phyloP scores from a whole-genome alignment of 345 rosid species.

The Combretum micranthum region DNA sequence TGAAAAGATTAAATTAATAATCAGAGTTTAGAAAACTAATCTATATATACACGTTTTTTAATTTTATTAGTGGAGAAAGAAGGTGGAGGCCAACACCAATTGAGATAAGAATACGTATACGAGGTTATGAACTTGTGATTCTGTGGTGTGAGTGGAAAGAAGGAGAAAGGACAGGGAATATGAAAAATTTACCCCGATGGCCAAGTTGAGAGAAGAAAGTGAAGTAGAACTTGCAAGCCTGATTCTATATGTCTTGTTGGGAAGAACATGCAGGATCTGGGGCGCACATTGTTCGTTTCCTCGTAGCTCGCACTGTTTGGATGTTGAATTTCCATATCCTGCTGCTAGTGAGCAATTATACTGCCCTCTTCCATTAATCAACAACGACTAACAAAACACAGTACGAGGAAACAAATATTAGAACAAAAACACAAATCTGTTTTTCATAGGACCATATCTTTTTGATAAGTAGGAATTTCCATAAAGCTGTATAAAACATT shows the following conservation, averaged over 20 bases:
- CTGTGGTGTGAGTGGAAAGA: not conserved
- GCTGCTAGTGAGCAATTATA: slow-evolving; percentile 73
- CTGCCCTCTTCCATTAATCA: slow-evolving; percentile 91
- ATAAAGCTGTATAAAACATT: no score
- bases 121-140: no score
- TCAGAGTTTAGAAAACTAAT: no score
- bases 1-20: no score
- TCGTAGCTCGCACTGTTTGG: slow-evolving; percentile 35
- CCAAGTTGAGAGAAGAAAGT: slow-evolving; percentile 72
- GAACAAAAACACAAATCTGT: not conserved
- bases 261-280: slow-evolving; percentile 36
- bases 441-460: no score
- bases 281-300: slow-evolving; percentile 69
- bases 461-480: no score
- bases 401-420: not conserved
- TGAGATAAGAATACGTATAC: no score
- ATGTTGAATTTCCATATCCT: slow-evolving; percentile 22
- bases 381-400: slow-evolving; percentile 22
- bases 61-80: no score
- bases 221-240: slow-evolving; percentile 74
- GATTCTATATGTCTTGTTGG: slow-evolving; percentile 66
- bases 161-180: not conserved
- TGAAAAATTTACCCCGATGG: slow-evolving; percentile 43
- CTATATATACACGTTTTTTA: no score
- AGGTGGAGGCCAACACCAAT: no score